Percentiles rank a stretch among this genome's conserved stretches.
phyloP scores from a whole-genome alignment of 1,139 yeast genomes.

The Yamadazyma sp. region DNA sequence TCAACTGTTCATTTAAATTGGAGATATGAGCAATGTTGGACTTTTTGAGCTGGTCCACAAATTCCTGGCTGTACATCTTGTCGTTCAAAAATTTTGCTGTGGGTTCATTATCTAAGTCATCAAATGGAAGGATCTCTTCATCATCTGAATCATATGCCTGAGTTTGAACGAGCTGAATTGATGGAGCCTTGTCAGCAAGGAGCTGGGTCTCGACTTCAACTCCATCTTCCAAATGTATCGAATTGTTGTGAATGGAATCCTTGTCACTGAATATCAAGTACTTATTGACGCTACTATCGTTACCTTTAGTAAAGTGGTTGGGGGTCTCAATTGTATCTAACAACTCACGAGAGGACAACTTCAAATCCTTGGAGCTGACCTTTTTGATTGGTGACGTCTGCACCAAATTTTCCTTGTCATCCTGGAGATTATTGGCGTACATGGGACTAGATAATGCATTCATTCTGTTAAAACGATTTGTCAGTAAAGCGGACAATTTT shows the following conservation, averaged over 20 bases:
- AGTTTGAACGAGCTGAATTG: not conserved
- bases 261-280: constrained; percentile 8
- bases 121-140: not conserved
- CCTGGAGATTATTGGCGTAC: not conserved
- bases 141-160: constrained; percentile 2
- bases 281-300: constrained; percentile 9
- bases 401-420: constrained; percentile 8
- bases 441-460: constrained; percentile 4
- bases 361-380: not conserved
- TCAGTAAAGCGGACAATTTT: constrained; percentile 1
- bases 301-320: constrained; percentile 1
- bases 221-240: constrained; percentile 2
- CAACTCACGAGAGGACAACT: constrained; percentile 4
- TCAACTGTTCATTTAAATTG: constrained; percentile 1
- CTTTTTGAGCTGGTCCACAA: constrained; percentile 4
- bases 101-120: constrained; percentile 8
- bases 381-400: constrained; percentile 10
- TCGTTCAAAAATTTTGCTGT: constrained; percentile 9
- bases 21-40: constrained; percentile 3
- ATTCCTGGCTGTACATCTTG: constrained; percentile 4
- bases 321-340: constrained; percentile 7
- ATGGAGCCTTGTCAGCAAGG: not conserved
- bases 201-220: constrained; percentile 3
- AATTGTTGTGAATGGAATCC: constrained; percentile 5
- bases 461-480: constrained; percentile 4